Evolutionary conservation across 2,329 filamentous ascomycete species (phyloP).

Genomic region (Claviceps sp.): DNA sequence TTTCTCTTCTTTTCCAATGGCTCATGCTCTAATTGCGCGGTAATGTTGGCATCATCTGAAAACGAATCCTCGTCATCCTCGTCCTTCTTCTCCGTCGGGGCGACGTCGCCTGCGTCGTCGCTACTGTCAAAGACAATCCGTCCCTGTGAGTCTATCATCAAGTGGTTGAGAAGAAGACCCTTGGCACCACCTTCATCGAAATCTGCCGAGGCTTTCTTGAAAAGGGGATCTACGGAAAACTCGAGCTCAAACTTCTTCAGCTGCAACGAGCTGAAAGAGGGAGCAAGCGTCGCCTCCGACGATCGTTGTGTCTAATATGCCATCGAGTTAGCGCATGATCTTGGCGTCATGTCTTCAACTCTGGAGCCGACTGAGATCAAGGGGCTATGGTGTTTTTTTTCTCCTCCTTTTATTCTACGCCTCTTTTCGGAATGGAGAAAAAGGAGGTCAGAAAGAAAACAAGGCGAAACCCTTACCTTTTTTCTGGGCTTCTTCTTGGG

Average conservation of each 20-base stretch:
- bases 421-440: too few relatives aligned
- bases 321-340: background rate
- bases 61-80: conserved; percentile 26
- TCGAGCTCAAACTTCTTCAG: conserved; percentile 97
- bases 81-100: conserved; percentile 19
- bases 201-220: conserved; percentile 97
- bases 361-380: background rate
- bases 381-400: background rate
- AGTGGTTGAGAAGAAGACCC: conserved; percentile 82
- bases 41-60: conserved; percentile 15
- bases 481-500: conserved; percentile 54
- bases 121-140: conserved; percentile 98
- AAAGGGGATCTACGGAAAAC: conserved; percentile 92
- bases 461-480: conserved; percentile 39
- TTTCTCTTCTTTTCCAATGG: conserved; percentile 29
- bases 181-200: conserved; percentile 98
- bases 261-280: conserved; percentile 76
- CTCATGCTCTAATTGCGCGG: conserved; percentile 27
- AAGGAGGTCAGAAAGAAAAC: too few relatives aligned
- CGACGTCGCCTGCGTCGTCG: conserved; percentile 57
- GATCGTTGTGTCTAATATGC: conserved; percentile 48
- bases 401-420: conserved; percentile 49
- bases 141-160: conserved; percentile 86
- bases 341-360: background rate
- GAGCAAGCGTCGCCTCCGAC: conserved; percentile 84